A percentile compares a stretch with the other conserved stretches of the same genome.
Evolutionary conservation across 495 filamentous ascomycete genomes (phyloP).

Genomic region (Chaetomium fimeti): DNA sequence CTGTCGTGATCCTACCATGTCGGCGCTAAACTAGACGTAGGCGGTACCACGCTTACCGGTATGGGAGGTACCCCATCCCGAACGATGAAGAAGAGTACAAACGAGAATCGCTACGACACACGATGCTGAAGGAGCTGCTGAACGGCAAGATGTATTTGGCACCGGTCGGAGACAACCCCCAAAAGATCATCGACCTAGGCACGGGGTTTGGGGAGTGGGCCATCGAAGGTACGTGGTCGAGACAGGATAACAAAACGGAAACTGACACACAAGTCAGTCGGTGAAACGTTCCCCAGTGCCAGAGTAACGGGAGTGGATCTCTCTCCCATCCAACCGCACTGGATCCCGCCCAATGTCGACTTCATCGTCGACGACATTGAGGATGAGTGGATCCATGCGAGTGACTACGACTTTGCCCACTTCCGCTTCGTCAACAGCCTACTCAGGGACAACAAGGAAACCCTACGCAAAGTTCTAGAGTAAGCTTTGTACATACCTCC

Average conservation of each 20-base stretch:
- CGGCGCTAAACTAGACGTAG: constrained; percentile 19
- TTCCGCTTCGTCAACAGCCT: constrained; percentile 44
- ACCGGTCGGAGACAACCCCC: constrained; percentile 54
- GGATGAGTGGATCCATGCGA: constrained; percentile 50
- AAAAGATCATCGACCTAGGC: constrained; percentile 66
- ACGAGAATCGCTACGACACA: constrained; percentile 54
- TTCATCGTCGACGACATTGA: constrained; percentile 64
- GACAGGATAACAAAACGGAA: constrained; percentile 12
- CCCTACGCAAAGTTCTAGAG: constrained; percentile 39
- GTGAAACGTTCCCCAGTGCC: constrained; percentile 55
- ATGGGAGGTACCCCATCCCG: constrained; percentile 38
- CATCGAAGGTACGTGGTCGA: constrained; percentile 54
- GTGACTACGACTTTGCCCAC: constrained; percentile 55
- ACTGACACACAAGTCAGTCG: constrained; percentile 36
- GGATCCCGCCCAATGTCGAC: constrained; percentile 55
- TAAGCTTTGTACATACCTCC: constrained; percentile 24
- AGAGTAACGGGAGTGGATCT: constrained; percentile 64
- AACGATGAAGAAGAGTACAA: constrained; percentile 43
- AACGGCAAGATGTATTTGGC: constrained; percentile 59
- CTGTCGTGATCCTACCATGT: not conserved
- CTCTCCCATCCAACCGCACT: constrained; percentile 58
- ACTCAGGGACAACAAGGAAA: constrained; percentile 47
- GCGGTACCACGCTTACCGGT: constrained; percentile 38
- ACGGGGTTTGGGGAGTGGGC: constrained; percentile 64
- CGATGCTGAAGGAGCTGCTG: constrained; percentile 57